Percentiles rank a stretch among this genome's conserved stretches.
These are phyloP conservation scores for Leptographium wingfieldii DNA, from an alignment of 2,329 filamentous ascomycete genomes.

Conservation along the genomic window DNA sequence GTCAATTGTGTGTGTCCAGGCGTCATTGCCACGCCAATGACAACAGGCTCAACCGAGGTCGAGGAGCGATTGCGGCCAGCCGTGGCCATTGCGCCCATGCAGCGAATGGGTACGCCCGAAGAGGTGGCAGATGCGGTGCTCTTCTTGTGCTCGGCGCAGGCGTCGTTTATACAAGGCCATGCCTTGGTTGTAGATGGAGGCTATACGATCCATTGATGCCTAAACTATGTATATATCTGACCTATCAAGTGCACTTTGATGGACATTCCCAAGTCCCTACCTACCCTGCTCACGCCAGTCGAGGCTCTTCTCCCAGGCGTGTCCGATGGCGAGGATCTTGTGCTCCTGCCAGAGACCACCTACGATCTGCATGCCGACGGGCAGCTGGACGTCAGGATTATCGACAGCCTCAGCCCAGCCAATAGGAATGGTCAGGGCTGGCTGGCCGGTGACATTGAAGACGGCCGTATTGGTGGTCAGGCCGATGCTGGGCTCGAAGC, in stretches of 20 bases:
- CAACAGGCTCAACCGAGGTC: not conserved
- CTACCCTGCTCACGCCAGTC: not conserved
- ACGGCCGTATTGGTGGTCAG: slow-evolving; percentile 29
- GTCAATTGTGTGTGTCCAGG: slow-evolving; percentile 18
- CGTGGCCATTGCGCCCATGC: not conserved
- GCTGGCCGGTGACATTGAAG: slow-evolving; percentile 37
- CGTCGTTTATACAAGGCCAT: slow-evolving; percentile 2
- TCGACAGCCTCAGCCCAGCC: slow-evolving; percentile 15
- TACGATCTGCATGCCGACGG: slow-evolving; percentile 19
- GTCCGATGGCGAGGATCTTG: not conserved
- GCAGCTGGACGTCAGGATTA: slow-evolving; percentile 12
- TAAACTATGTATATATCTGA: too few relatives aligned
- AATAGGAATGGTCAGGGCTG: slow-evolving; percentile 31
- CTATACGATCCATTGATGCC: not conserved
- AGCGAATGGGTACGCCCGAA: not conserved
- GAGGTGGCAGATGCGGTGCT: not conserved
- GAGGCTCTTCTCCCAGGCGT: not conserved
- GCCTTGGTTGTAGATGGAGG: slow-evolving; percentile 2
- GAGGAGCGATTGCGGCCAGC: not conserved
- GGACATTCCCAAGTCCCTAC: too few relatives aligned
- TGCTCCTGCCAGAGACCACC: slow-evolving; percentile 12
- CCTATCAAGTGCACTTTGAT: too few relatives aligned
- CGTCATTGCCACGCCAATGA: slow-evolving; percentile 12
- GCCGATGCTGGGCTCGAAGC: slow-evolving; percentile 28
- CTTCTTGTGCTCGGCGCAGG: slow-evolving; percentile 1